Conservation (phyloP, 176 grass and related monocot species). For the Lolium rigidum region DNA sequence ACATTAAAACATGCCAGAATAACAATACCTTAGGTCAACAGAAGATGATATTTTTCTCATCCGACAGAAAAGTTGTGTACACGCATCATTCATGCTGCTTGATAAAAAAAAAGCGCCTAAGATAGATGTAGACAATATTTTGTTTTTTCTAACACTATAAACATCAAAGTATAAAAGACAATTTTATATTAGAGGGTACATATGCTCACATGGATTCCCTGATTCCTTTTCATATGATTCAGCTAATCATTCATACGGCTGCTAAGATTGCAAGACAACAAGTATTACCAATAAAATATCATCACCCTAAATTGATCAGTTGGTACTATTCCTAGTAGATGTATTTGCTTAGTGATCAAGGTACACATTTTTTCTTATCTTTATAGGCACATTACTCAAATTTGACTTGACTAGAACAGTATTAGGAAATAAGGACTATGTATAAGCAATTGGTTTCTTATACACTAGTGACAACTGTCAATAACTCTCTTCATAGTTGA, state of each 20-base stretch:
- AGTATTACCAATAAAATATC: background rate
- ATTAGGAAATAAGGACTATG: background rate
- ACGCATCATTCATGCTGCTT: background rate
- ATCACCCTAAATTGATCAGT: background rate
- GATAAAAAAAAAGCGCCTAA: too few species aligned
- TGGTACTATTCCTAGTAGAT: background rate
- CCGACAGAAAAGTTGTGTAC: background rate
- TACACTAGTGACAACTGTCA: background rate
- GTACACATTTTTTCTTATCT: background rate
- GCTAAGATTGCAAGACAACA: background rate
- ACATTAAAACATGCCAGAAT: background rate
- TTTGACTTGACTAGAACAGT: background rate
- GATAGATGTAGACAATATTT: background rate
- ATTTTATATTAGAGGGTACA: background rate
- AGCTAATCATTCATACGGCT: too few species aligned
- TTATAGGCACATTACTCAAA: background rate
- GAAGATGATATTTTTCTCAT: constrained; percentile 1
- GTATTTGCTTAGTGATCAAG: background rate
- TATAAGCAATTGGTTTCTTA: background rate
- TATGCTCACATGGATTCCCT: background rate
- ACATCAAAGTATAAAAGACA: background rate
- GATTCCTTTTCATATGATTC: too few species aligned
- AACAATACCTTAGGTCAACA: background rate
- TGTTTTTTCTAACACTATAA: background rate
- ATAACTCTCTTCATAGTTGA: background rate